These are phyloP conservation scores for Babesia bigemina DNA, from an alignment of 169 alveolate species.

Conservation along the genomic window DNA sequence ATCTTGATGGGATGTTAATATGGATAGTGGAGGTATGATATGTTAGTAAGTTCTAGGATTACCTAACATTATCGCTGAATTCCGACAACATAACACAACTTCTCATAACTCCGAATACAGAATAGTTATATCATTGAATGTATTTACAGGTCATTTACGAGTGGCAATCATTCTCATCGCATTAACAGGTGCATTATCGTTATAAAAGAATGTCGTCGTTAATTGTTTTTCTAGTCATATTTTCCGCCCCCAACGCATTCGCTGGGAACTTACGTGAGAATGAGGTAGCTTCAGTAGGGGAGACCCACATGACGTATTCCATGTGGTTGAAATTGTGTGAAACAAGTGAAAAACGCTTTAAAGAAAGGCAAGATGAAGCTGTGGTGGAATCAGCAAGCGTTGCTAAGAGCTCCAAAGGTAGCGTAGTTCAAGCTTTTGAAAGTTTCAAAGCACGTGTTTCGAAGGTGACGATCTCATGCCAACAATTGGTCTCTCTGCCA, in stretches of 20 bases:
- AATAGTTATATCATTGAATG: too few species aligned
- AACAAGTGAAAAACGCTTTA: not conserved
- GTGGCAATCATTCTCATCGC: too few species aligned
- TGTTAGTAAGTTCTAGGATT: too few species aligned
- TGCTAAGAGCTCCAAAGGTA: not conserved
- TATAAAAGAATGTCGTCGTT: not conserved
- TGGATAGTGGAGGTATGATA: too few species aligned
- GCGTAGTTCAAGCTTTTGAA: not conserved
- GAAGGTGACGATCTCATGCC: not conserved
- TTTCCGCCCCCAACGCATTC: not conserved
- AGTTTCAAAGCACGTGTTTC: not conserved
- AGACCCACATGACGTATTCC: not conserved
- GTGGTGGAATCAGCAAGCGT: not conserved
- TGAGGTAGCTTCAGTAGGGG: not conserved
- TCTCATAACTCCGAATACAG: too few species aligned
- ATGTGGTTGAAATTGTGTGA: slow-evolving; percentile 2
- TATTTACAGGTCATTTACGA: too few species aligned
- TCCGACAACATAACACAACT: too few species aligned
- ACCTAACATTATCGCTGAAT: too few species aligned
- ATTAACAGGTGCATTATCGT: too few species aligned
- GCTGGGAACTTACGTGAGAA: not conserved
- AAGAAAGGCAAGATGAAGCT: not conserved
- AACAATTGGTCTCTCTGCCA: not conserved
- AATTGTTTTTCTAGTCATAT: not conserved
- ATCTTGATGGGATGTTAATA: too few species aligned